phyloP scores from a whole-genome alignment of 116 monocot genomes.

The Zostera marina region DNA sequence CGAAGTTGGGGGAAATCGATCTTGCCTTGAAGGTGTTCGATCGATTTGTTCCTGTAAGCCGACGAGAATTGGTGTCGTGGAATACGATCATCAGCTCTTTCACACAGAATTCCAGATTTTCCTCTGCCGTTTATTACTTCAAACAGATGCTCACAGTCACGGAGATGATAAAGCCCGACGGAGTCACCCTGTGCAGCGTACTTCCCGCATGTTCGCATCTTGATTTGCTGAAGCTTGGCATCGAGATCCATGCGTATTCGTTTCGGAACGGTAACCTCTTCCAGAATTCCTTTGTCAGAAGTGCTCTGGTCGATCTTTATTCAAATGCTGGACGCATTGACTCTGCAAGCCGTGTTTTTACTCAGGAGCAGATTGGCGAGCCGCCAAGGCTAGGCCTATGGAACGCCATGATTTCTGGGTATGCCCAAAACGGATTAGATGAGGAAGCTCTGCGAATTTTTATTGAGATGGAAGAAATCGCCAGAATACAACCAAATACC shows the following conservation, averaged over 20 bases:
- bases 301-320: conserved; percentile 86
- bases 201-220: conserved; percentile 51
- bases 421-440: conserved; percentile 44
- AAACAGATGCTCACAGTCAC: conserved; percentile 21
- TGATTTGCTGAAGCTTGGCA: conserved; percentile 38
- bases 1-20: conserved; percentile 36
- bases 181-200: conserved; percentile 42
- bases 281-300: conserved; percentile 64
- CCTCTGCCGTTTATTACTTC: conserved; percentile 23
- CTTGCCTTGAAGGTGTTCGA: conserved; percentile 33
- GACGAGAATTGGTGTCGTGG: conserved; percentile 41
- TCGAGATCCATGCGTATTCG: conserved; percentile 59
- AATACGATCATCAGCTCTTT: conserved; percentile 62
- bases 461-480: conserved; percentile 43
- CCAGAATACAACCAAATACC: conserved; percentile 44
- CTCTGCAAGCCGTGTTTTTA: conserved; percentile 40
- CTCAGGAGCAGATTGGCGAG: conserved; percentile 18
- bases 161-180: conserved; percentile 35
- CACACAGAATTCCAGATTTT: conserved; percentile 28
- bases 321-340: conserved; percentile 47
- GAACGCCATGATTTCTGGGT: conserved; percentile 94
- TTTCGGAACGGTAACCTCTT: conserved; percentile 37
- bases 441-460: conserved; percentile 54
- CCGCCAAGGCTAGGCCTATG: conserved; percentile 48
- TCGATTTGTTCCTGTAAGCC: conserved; percentile 1